These are phyloP conservation scores for Diaporthe capsici DNA, from an alignment of 2,329 filamentous ascomycete genomes.

Conservation along the genomic window DNA sequence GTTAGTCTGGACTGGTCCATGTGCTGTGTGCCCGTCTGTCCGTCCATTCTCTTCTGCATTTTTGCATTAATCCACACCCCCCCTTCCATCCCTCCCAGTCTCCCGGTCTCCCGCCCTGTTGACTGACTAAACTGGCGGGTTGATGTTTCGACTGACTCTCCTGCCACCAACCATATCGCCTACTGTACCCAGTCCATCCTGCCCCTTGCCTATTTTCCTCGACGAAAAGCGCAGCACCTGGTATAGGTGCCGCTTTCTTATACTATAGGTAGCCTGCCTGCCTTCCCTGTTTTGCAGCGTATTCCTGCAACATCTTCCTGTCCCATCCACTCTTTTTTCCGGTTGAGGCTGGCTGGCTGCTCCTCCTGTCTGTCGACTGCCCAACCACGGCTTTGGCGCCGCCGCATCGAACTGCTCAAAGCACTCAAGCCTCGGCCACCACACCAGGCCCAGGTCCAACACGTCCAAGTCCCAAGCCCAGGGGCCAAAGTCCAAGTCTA, in stretches of 20 bases:
- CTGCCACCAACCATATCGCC: conserved; percentile 28
- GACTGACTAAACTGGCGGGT: conserved; percentile 16
- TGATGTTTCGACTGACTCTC: conserved; percentile 33
- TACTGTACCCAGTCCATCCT: conserved; percentile 4
- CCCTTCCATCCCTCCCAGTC: conserved; percentile 11
- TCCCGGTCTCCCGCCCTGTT: background rate
- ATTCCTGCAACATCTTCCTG: conserved; percentile 17
- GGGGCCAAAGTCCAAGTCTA: background rate
- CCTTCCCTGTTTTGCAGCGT: conserved; percentile 25
- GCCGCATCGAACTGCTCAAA: conserved; percentile 25
- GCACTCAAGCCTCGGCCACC: conserved; percentile 17
- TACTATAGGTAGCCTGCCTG: conserved; percentile 26
- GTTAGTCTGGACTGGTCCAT: conserved; percentile 19
- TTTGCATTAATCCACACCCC: conserved; percentile 27
- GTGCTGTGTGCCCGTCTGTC: conserved; percentile 8
- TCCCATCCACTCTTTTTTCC: conserved; percentile 10
- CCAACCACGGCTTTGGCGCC: background rate
- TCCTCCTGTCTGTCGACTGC: background rate
- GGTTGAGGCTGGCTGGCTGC: background rate
- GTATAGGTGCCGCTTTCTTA: conserved; percentile 8
- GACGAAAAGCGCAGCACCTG: background rate
- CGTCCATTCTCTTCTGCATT: background rate
- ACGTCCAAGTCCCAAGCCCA: background rate
- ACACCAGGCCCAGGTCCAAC: background rate
- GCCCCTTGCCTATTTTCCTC: conserved; percentile 5